phyloP scores from a whole-genome alignment of 2,329 filamentous ascomycete species.

The Pseudocercospora ulei region DNA sequence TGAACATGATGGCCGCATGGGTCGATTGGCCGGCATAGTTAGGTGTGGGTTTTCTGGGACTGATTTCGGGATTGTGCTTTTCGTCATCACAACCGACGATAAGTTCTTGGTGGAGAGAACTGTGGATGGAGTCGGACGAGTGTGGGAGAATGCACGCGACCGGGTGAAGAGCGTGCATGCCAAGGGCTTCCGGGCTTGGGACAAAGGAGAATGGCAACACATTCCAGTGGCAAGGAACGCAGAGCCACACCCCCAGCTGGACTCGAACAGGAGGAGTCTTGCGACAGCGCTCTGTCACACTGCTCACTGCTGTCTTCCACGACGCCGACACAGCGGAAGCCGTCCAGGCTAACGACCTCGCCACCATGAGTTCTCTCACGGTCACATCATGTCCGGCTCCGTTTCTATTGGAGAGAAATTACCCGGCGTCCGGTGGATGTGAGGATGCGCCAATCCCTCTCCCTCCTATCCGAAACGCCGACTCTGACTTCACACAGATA shows the following conservation, averaged over 20 bases:
- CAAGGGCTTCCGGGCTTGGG: constrained; percentile 4
- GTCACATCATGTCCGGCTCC: constrained; percentile 51
- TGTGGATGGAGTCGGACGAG: neutral
- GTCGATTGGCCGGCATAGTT: neutral
- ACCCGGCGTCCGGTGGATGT: constrained; percentile 60
- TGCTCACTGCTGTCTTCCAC: neutral
- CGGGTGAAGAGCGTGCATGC: constrained; percentile 2
- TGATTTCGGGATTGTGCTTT: constrained; percentile 7
- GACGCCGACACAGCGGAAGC: neutral
- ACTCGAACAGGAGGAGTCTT: neutral
- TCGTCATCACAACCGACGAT: too few relatives aligned
- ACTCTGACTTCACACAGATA: constrained; percentile 6
- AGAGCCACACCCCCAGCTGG: neutral
- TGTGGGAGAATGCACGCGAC: neutral
- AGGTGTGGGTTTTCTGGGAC: constrained; percentile 9
- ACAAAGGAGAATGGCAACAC: constrained; percentile 3
- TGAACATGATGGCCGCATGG: too few relatives aligned
- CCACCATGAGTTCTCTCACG: constrained; percentile 33
- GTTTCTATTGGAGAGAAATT: constrained; percentile 52
- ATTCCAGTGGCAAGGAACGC: constrained; percentile 7
- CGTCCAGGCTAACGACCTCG: neutral
- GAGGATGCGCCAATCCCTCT: constrained; percentile 34
- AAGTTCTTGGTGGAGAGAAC: neutral
- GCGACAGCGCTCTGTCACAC: constrained; percentile 1
- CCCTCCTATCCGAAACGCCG: neutral